phyloP scores from a whole-genome alignment of 129 eudicot species.

The Lactuca sativa region DNA sequence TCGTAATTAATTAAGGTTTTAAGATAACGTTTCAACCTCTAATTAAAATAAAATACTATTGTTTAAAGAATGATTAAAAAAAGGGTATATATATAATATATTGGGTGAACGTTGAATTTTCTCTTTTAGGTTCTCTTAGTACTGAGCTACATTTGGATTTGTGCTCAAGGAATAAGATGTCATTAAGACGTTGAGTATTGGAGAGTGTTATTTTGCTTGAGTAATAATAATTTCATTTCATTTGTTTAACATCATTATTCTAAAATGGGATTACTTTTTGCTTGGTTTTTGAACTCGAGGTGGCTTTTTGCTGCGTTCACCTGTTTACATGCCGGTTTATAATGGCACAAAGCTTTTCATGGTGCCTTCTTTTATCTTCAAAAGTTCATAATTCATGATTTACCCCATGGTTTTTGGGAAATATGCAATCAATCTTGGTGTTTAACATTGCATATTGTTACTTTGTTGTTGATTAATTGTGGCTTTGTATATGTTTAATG shows the following conservation, averaged over 20 bases:
- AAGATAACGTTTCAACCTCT: neutral
- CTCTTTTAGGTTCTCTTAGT: conserved; percentile 19
- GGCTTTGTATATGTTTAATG: no score
- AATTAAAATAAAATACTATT: neutral
- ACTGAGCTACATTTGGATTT: conserved; percentile 47
- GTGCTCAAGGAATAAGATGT: conserved; percentile 38
- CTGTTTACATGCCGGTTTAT: conserved; percentile 42
- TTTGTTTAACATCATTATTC: conserved; percentile 17
- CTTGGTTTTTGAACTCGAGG: conserved; percentile 66
- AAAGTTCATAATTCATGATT: conserved; percentile 20
- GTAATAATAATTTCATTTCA: conserved; percentile 8
- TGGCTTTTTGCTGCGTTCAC: conserved; percentile 48
- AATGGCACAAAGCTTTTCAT: conserved; percentile 8
- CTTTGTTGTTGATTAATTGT: neutral
- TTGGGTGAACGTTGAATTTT: conserved; percentile 16
- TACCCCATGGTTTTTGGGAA: neutral
- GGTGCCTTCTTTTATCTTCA: conserved; percentile 9
- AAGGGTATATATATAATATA: neutral
- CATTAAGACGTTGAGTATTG: conserved; percentile 27
- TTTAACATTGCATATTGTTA: neutral
- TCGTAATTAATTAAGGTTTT: no score
- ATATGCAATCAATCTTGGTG: neutral
- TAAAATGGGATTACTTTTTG: conserved; percentile 41
- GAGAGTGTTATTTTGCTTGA: conserved; percentile 26
- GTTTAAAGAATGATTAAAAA: neutral